Evolutionary conservation across 805 yeast genomes (phyloP).

Genomic region (Metschnikowia proteae): DNA sequence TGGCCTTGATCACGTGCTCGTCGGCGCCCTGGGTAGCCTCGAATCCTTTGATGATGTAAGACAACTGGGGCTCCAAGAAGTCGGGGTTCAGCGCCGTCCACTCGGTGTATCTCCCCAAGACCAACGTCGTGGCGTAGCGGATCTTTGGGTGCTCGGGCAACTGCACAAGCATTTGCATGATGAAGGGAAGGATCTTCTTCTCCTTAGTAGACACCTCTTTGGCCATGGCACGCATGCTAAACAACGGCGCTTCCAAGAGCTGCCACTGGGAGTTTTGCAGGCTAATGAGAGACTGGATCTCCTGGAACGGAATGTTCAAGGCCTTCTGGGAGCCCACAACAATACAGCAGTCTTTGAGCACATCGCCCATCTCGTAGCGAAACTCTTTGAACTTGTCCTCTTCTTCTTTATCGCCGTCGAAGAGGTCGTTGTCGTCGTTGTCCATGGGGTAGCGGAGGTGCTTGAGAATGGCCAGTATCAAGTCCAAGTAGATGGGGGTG

Average conservation of each 20-base stretch:
- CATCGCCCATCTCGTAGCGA: slow-evolving; percentile 96
- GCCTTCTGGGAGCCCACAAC: slow-evolving; percentile 78
- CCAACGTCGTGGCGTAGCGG: slow-evolving; percentile 88
- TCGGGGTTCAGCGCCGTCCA: slow-evolving; percentile 91
- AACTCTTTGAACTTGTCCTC: slow-evolving; percentile 93
- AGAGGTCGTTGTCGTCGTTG: slow-evolving; percentile 39
- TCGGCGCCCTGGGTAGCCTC: slow-evolving; percentile 17
- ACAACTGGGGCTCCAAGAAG: slow-evolving; percentile 73
- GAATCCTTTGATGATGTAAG: slow-evolving; percentile 79
- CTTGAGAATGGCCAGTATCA: slow-evolving; percentile 57
- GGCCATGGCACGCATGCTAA: slow-evolving; percentile 91
- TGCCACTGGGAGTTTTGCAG: slow-evolving; percentile 62
- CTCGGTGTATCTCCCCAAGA: slow-evolving; percentile 91
- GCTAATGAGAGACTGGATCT: slow-evolving; percentile 44
- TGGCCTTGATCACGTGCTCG: slow-evolving; percentile 67
- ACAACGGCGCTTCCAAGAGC: slow-evolving; percentile 82
- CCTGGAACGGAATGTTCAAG: slow-evolving; percentile 62
- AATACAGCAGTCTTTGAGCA: slow-evolving; percentile 91
- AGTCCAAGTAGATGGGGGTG: slow-evolving; percentile 51
- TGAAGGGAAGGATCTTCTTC: slow-evolving; percentile 63
- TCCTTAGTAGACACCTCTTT: slow-evolving; percentile 74
- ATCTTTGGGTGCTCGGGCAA: slow-evolving; percentile 84
- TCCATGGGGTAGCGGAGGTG: slow-evolving; percentile 72
- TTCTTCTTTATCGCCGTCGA: slow-evolving; percentile 66
- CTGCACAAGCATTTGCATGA: slow-evolving; percentile 63